Evolutionary conservation across 257 asterid genomes (phyloP).

Genomic region (Plantago elongata): DNA sequence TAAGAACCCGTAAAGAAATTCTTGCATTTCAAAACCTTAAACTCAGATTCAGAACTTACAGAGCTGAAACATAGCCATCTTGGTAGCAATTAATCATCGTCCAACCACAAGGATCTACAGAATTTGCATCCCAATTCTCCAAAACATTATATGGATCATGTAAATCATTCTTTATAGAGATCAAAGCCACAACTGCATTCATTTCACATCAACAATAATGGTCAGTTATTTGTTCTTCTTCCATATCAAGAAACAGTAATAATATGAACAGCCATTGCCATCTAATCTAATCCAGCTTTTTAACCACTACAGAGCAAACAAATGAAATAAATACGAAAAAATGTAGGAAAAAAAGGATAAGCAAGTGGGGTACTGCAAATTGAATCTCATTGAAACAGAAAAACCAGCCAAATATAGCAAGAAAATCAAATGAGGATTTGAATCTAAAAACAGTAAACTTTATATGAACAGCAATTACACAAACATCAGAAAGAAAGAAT

Average conservation of each 20-base stretch:
- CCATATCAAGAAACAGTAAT: slow-evolving; percentile 1
- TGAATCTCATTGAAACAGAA: not conserved
- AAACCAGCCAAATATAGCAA: not conserved
- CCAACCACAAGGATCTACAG: slow-evolving; percentile 99
- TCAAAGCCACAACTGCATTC: slow-evolving; percentile 82
- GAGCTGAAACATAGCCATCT: slow-evolving; percentile 81
- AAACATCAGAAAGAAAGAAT: not conserved
- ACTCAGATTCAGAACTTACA: slow-evolving; percentile 48
- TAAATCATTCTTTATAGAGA: slow-evolving; percentile 61
- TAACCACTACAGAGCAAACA: too few species aligned
- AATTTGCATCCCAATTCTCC: slow-evolving; percentile 89
- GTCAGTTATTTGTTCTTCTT: not conserved
- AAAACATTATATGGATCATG: slow-evolving; percentile 79
- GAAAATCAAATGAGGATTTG: not conserved
- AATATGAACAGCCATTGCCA: too few species aligned
- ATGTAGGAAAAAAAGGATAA: not conserved
- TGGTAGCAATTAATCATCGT: slow-evolving; percentile 78
- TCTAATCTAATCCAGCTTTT: too few species aligned
- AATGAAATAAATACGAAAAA: slow-evolving; percentile 13
- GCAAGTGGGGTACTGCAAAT: too few species aligned
- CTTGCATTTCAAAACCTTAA: not conserved
- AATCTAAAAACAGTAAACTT: not conserved
- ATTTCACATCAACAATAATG: not conserved
- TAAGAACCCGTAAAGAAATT: slow-evolving; percentile 5
- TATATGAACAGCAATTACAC: not conserved